These are phyloP conservation scores for Sporisorium graminicola DNA, from an alignment of 1,284 basidiomycete species.

Conservation along the genomic window DNA sequence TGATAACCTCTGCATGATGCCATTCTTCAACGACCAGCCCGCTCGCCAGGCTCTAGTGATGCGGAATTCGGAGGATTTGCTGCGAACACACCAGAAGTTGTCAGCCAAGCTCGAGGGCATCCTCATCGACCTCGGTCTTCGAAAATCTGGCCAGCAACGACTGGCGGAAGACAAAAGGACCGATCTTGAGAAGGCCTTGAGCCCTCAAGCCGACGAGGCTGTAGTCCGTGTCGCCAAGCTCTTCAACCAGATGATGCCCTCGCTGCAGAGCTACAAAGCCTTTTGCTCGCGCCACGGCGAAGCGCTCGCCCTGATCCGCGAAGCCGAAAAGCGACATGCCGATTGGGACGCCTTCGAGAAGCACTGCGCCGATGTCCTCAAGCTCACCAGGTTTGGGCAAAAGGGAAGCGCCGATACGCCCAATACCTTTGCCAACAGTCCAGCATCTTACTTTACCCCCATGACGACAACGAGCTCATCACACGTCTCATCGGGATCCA, in stretches of 20 bases:
- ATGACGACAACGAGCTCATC: constrained; percentile 21
- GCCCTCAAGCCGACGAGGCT: constrained; percentile 53
- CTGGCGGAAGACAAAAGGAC: constrained; percentile 25
- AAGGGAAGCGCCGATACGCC: constrained; percentile 38
- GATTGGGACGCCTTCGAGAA: constrained; percentile 66
- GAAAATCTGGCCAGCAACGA: constrained; percentile 21
- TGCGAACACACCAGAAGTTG: constrained; percentile 58
- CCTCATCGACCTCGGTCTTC: constrained; percentile 50
- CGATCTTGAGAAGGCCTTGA: constrained; percentile 48
- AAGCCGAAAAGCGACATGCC: constrained; percentile 61
- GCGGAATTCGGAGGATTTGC: constrained; percentile 62
- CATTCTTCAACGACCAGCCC: constrained; percentile 62
- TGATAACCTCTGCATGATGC: constrained; percentile 58
- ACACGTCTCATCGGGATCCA: constrained; percentile 19
- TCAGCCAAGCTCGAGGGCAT: constrained; percentile 55
- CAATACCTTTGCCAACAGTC: constrained; percentile 25
- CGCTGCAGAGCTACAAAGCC: constrained; percentile 55
- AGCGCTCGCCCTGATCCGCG: constrained; percentile 62
- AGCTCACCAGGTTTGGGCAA: constrained; percentile 23
- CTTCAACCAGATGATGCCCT: constrained; percentile 53
- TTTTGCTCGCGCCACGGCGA: constrained; percentile 68
- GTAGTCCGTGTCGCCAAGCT: constrained; percentile 46
- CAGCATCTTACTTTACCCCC: constrained; percentile 42
- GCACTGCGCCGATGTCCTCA: constrained; percentile 59
- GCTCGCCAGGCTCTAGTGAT: constrained; percentile 57